A percentile compares a stretch with the other conserved stretches of the same genome.
phyloP scores from a whole-genome alignment of 306 rosid genomes.

The Glycine latifolia region DNA sequence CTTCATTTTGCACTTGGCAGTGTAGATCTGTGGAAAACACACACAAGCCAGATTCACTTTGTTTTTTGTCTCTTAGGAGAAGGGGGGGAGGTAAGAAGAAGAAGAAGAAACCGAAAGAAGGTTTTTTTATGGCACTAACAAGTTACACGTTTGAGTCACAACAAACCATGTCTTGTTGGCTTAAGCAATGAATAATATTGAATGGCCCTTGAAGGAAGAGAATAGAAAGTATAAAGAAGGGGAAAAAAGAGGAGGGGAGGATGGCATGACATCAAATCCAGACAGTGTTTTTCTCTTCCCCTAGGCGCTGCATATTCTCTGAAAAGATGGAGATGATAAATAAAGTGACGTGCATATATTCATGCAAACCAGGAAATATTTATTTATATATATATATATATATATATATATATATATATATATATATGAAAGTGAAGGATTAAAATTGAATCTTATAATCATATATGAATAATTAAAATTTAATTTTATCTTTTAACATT shows the following conservation, averaged over 20 bases:
- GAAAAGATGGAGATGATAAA: slow-evolving; percentile 44
- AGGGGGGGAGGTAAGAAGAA: background rate
- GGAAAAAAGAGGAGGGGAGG: background rate
- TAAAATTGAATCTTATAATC: too few relatives aligned
- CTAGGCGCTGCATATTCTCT: slow-evolving; percentile 56
- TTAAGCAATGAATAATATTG: background rate
- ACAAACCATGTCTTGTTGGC: slow-evolving; percentile 28
- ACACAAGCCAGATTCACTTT: slow-evolving; percentile 18
- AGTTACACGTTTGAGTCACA: slow-evolving; percentile 26
- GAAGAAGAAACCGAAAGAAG: background rate
- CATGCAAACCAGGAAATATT: slow-evolving; percentile 41
- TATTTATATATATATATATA: slow-evolving; percentile 2
- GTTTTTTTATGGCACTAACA: background rate
- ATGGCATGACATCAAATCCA: slow-evolving; percentile 52
- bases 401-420: background rate
- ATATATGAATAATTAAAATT: too few relatives aligned
- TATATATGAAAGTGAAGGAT: too few relatives aligned
- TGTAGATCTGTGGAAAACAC: slow-evolving; percentile 38
- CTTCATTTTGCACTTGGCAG: slow-evolving; percentile 47
- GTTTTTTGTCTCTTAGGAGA: background rate
- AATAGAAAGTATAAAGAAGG: slow-evolving; percentile 32
- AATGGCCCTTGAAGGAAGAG: background rate
- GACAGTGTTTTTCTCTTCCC: slow-evolving; percentile 51
- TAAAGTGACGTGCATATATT: slow-evolving; percentile 45
- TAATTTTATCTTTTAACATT: too few relatives aligned